Evolutionary conservation across 129 eudicot species (phyloP).

Genomic region (Tanacetum coccineum): DNA sequence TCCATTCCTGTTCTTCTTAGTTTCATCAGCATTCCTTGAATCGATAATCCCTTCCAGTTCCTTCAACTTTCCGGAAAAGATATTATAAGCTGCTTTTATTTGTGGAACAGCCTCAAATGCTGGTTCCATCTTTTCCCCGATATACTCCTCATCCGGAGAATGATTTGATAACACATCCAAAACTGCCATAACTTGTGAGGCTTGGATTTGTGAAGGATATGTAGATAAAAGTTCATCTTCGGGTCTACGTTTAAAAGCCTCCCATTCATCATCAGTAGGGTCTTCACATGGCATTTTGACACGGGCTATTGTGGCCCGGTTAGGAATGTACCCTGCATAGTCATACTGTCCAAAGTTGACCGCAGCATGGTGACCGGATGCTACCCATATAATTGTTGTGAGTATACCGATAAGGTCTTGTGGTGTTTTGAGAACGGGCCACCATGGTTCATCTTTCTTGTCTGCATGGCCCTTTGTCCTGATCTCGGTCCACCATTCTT

Average conservation of each 20-base stretch:
- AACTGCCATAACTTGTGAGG: constrained; percentile 70
- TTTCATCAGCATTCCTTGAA: constrained; percentile 48
- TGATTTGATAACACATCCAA: constrained; percentile 75
- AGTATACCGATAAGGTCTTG: constrained; percentile 49
- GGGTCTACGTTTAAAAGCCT: constrained; percentile 43
- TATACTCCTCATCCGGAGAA: constrained; percentile 81
- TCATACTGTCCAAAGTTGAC: constrained; percentile 93
- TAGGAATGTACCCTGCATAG: constrained; percentile 74
- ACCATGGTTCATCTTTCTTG: constrained; percentile 91
- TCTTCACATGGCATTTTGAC: constrained; percentile 74
- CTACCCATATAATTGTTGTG: constrained; percentile 71
- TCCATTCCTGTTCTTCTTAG: constrained; percentile 59
- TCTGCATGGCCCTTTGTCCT: constrained; percentile 69
- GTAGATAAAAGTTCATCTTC: constrained; percentile 48
- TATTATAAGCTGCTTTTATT: constrained; percentile 56
- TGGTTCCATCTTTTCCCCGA: constrained; percentile 48
- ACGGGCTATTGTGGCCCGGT: constrained; percentile 72
- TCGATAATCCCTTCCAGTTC: constrained; percentile 62
- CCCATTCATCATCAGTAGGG: constrained; percentile 53
- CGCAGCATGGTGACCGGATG: constrained; percentile 88
- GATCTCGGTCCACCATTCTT: constrained; percentile 88
- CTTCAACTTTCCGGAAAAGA: constrained; percentile 48
- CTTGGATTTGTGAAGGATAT: constrained; percentile 77
- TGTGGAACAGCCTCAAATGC: constrained; percentile 44
- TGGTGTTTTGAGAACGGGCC: constrained; percentile 69